Conservation (phyloP, 2,329 filamentous ascomycete species). For the Neonectria sp. region DNA sequence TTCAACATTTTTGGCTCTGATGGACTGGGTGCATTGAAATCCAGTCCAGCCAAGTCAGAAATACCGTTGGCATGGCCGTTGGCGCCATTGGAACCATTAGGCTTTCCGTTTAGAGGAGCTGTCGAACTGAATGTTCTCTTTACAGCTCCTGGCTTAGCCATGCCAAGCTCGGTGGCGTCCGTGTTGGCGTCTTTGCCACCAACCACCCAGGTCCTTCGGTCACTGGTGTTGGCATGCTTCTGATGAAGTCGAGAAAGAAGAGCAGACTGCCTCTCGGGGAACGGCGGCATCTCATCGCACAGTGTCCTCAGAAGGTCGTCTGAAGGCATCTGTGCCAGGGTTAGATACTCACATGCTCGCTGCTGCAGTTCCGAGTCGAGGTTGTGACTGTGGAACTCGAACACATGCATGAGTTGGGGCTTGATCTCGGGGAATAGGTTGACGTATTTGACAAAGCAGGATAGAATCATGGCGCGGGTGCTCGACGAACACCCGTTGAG, state of each 20-base stretch:
- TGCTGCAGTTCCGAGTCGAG: conserved; percentile 97
- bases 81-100: conserved; percentile 63
- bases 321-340: conserved; percentile 85
- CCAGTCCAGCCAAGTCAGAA: conserved; percentile 84
- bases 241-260: conserved; percentile 93
- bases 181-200: conserved; percentile 94
- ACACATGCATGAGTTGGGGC: conserved; percentile 91
- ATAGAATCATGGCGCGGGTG: conserved; percentile 94
- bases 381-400: conserved; percentile 93
- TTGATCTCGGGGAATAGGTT: conserved; percentile 99
- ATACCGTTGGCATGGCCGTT: conserved; percentile 67
- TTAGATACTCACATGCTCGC: conserved; percentile 94
- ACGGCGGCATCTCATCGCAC: conserved; percentile 98
- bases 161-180: conserved; percentile 82
- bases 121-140: conserved; percentile 87
- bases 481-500: conserved; percentile 89
- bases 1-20: conserved; percentile 72
- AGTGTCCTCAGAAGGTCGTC: conserved; percentile 94
- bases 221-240: conserved; percentile 92
- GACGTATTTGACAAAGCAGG: conserved; percentile 97
- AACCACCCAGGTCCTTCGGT: conserved; percentile 98
- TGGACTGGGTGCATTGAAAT: conserved; percentile 76
- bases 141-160: conserved; percentile 85
- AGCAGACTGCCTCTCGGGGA: conserved; percentile 94
- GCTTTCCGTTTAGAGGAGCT: conserved; percentile 64